These are phyloP conservation scores for Heterobasidion irregulare DNA, from an alignment of 1,284 basidiomycete species.

Conservation along the genomic window DNA sequence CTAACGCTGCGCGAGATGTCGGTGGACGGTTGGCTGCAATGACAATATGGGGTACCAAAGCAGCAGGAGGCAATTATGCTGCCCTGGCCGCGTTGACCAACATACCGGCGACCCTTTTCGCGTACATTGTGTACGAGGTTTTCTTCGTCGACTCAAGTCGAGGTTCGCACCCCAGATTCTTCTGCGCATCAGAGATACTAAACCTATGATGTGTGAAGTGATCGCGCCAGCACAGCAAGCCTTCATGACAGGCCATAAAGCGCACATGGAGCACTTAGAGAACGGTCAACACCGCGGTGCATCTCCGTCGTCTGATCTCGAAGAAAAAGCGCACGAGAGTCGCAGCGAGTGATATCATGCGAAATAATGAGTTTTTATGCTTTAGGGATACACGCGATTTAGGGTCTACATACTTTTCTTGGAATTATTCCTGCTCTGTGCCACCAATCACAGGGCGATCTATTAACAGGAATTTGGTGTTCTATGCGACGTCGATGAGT, in stretches of 20 bases:
- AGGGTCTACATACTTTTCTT: no score
- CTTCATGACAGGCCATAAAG: neutral
- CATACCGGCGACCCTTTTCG: slow-evolving; percentile 47
- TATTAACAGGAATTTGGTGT: no score
- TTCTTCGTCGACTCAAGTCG: slow-evolving; percentile 44
- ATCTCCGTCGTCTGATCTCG: neutral
- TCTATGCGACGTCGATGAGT: no score
- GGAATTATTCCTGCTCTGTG: no score
- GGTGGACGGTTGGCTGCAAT: slow-evolving; percentile 51
- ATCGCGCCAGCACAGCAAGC: neutral
- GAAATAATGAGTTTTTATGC: no score
- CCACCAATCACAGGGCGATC: no score
- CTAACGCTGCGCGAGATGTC: slow-evolving; percentile 56
- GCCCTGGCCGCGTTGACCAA: slow-evolving; percentile 55
- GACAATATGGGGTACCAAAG: slow-evolving; percentile 45
- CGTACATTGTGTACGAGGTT: slow-evolving; percentile 39
- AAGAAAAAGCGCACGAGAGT: neutral
- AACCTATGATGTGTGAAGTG: neutral
- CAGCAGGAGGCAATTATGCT: slow-evolving; percentile 44
- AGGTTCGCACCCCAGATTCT: slow-evolving; percentile 15
- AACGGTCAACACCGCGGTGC: neutral
- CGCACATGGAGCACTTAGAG: neutral
- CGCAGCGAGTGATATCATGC: neutral
- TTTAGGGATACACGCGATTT: no score
- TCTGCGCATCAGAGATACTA: neutral